Conservation (phyloP, 352 stramenopile species). For the Sclerospora graminicola region DNA sequence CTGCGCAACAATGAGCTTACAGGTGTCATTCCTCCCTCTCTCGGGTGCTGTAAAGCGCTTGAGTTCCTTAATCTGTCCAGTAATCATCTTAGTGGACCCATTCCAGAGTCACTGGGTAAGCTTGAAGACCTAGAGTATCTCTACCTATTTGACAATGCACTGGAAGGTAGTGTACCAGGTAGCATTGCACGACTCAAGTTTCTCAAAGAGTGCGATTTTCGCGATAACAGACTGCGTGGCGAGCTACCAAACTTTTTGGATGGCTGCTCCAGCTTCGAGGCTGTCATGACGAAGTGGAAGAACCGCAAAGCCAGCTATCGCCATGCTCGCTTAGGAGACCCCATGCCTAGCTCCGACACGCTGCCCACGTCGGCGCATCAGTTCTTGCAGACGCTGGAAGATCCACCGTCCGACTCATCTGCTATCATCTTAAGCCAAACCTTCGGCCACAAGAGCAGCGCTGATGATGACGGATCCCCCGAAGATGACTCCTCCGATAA, state of each 20-base stretch:
- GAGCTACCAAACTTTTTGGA: conserved; percentile 79
- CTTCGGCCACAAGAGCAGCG: conserved; percentile 32
- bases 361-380: conserved; percentile 27
- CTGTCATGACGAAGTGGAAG: conserved; percentile 80
- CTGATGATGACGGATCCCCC: conserved; percentile 24
- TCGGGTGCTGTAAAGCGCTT: conserved; percentile 61
- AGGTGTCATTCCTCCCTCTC: conserved; percentile 50
- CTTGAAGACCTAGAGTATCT: conserved; percentile 73
- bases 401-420: conserved; percentile 43
- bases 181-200: conserved; percentile 66
- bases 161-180: conserved; percentile 56
- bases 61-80: conserved; percentile 83
- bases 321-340: conserved; percentile 58
- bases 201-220: conserved; percentile 72
- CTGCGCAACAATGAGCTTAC: conserved; percentile 74
- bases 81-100: conserved; percentile 62
- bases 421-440: conserved; percentile 49
- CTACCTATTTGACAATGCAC: conserved; percentile 80
- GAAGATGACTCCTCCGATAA: conserved; percentile 47
- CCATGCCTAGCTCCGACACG: conserved; percentile 32
- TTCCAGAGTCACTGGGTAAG: conserved; percentile 59
- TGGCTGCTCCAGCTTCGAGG: conserved; percentile 64
- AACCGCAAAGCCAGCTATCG: conserved; percentile 70
- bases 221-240: conserved; percentile 59
- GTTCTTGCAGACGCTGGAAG: conserved; percentile 47